Evolutionary conservation across 106 monocot species (phyloP), one percentile per base, ranked within the genome.

Genomic region (Dioscorea dumetorum): DNA sequence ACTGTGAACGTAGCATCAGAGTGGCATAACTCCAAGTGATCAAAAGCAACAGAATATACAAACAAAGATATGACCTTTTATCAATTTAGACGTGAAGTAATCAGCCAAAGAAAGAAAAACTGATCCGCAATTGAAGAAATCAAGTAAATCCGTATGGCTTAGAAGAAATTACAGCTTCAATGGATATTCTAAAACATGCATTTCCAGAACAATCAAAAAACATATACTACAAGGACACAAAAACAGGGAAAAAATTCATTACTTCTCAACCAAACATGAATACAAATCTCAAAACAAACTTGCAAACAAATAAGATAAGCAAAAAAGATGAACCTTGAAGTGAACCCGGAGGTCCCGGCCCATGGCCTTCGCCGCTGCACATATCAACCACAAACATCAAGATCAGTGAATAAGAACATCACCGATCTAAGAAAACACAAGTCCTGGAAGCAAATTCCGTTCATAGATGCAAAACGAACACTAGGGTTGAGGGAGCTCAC

Each of bases 291-390:
- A 0, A 41, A 41, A 41, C 6, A 8, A 54, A 4, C 15, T 4
- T 54, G 4, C 7, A 4, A 54, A 0, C 8, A 19, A 54, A 18
- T 2, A 54, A 12, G 3, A 54, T 54, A 54, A 54, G 19, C n/a
- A 59, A 22, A 59, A 59, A 22, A 5, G 19, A 58, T 8, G 12
- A 0, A 79, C 79, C 79, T 79, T 79, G 73, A 79, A 79, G 63
- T 79, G 79, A 63, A 79, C 79, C 69, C 79, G 68, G 28, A 79
- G 48, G 50, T 79, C 73, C 58, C 32, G 68, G 54, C 79, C 79
- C 73, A 69, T 79, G 8, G 79, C 79, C 58, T 79, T 79, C 22
- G 79, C 41, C 16, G 79, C 79, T 79, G 75, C 69, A 66, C 35
- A 70, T 50, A 48, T 33, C 61, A 61, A 10, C 64, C 54, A 59